Base-by-base conservation (phyloP, 2,329 filamentous ascomycete genomes). In the Sclerotinia glacialis region DNA sequence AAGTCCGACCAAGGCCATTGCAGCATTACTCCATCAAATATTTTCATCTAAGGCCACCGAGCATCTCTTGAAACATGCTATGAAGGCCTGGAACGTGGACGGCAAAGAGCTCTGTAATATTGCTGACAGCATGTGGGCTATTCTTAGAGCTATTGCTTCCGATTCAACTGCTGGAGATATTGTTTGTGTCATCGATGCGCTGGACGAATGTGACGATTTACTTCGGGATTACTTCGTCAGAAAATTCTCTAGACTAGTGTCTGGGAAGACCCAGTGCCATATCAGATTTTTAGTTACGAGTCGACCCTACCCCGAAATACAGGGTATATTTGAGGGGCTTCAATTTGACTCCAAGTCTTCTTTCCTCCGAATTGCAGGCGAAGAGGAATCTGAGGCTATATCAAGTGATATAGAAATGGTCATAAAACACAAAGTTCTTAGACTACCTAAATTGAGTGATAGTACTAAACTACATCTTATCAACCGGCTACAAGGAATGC, bases 331-430 rank as follows among this genome's bases (percentile, higher is more conserved):
- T 21, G n/a, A 26, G 21, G 14, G 2, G 14, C 12, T 58, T 26
- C 14, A 18, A 58, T 21, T 28, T 60, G 4, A 21, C 28, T 23
- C 26, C 8, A 5, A 23, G n/a, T 40, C 34, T 49, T 16, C 52
- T 40, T 23, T 46, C 18, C 58, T 67, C 6, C 65, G 31, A 23
- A 42, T 67, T 12, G 40, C 59, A 40, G 59, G 65, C 8, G 59
- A 67, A 52, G 23, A 37, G 28, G 31, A 64, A 23, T 55, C 37
- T 18, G 54, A 66, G 21, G 50, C 42, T 11, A 68, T 68, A 23
- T 56, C 49, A 18, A 46, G 14, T n/a, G 66, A 68, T 16, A 66
- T 68, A 8, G 66, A 68, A 8, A 42, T 65, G 6, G 63, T 68
- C 52, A 63, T 68, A 21, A 26, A 62, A 3, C 21, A 50, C 7